Evolutionary conservation across 2,329 filamentous ascomycete genomes (phyloP), one percentile per base, ranked within the genome.

Genomic region (Hymenoscyphus fructigenus): DNA sequence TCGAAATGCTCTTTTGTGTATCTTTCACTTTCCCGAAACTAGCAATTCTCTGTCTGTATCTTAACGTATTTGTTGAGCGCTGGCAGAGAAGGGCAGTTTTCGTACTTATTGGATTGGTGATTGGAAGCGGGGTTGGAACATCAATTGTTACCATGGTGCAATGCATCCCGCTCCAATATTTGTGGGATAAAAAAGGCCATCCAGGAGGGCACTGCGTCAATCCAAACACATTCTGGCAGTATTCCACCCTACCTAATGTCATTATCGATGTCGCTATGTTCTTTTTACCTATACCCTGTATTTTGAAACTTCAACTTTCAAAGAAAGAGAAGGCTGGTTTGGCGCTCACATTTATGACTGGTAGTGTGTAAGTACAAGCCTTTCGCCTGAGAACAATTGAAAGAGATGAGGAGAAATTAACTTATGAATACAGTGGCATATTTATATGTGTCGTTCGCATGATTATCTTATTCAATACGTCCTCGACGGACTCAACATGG

Each of bases 141-240:
- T n/a, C n/a, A 3, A 12, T 57, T 34, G 28, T 26, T 10, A 32
- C 28, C 20, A 34, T 34, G 55, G 55, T 57, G 28, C 55, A 57
- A 57, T 57, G 55, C 12, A 10, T 57, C 26, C 55, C 55, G 17
- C 55, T 57, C n/a, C 28, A 29, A n/a, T 57, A 57, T 57, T 20
- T 57, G n/a, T 57, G 55, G 55, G 55, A 57, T 20, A 57, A 57
- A 23, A 57, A 57, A 26, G 55, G 55, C 55, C 55, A 57, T 57
- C 55, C 55, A 34, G 55, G 55, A 26, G 55, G 55, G 12, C 28
- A 29, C 55, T 57, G 55, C 15, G 34, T 57, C 17, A 34, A 29
- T 57, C 28, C 55, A 57, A 57, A 57, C 55, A 32, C 55, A 23
- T 34, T 57, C 28, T 57, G 55, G 55, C 55, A 57, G 20, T 57